Percentiles rank a stretch among this genome's conserved stretches.
These are phyloP conservation scores for Arabidopsis lyrata DNA, from an alignment of 441 rosid species.

Conservation along the genomic window DNA sequence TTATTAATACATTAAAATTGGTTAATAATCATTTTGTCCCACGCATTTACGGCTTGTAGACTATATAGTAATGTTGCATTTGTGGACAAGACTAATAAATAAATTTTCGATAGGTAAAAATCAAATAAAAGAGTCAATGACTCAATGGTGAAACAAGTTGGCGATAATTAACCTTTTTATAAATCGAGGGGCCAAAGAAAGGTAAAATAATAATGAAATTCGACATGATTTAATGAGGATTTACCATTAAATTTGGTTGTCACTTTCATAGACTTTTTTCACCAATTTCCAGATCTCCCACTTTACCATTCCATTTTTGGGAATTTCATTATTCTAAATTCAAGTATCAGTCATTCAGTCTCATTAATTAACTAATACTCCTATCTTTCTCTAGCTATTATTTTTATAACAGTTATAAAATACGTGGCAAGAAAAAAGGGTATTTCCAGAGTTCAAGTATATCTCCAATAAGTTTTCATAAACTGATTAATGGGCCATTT, in stretches of 20 bases:
- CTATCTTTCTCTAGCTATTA: not conserved
- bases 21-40: too few species aligned
- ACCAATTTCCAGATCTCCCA: conserved; percentile 24
- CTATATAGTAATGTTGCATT: not conserved
- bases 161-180: not conserved
- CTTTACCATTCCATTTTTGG: conserved; percentile 21
- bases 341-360: not conserved
- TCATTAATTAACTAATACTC: too few species aligned
- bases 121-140: conserved; percentile 21
- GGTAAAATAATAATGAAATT: conserved; percentile 38
- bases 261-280: conserved; percentile 42
- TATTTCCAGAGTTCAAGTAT: not conserved
- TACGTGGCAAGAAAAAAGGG: not conserved
- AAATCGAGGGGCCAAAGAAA: conserved; percentile 40
- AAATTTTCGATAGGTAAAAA: not conserved
- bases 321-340: not conserved
- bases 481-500: not conserved
- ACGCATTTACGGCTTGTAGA: too few species aligned
- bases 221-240: conserved; percentile 37
- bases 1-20: too few species aligned
- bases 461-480: not conserved
- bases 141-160: conserved; percentile 34
- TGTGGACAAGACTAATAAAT: conserved; percentile 1
- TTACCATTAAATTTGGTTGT: conserved; percentile 47
- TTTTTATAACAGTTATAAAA: not conserved